Evolutionary conservation across 2,329 filamentous ascomycete genomes (phyloP), one percentile per base, ranked within the genome.

Genomic region (Colletotrichum sp.): DNA sequence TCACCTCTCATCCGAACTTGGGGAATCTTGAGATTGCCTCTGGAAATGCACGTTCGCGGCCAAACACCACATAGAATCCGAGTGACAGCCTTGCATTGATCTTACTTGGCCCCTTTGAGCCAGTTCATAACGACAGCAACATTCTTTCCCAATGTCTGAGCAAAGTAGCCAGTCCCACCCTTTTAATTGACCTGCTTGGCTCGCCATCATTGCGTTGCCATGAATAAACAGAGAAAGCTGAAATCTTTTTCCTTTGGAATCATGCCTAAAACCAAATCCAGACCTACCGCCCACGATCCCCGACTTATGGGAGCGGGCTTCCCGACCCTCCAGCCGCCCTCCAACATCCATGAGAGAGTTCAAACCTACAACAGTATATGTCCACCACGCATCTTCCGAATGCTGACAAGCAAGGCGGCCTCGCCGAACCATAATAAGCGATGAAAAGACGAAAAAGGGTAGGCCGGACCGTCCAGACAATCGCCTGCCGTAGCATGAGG

Each of bases 181-280:
- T 76, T 76, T 76, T 75, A 71, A 71, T 69, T 76, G 71, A 76
- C 71, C 62, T 70, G 66, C 71, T 66, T 75, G 71, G 74, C 74
- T 73, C 74, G 73, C 73, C 70, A 60, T 75, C 71, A 26, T 70
- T 71, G 71, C 74, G 71, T 61, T 65, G 74, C 71, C 71, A 71
- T 66, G 60, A 75, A 66, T 67, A 76, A 71, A 76, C 74, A 76
- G 73, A 76, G 73, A 76, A 76, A 76, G 71, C 48, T 70, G 71
- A 76, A 75, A 70, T 76, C 60, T 76, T 76, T 76, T 76, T 52
- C 43, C 71, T 72, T 74, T 71, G 71, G 74, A 75, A 75, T 76
- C 74, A 76, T 75, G 74, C 74, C 74, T 70, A 76, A 75, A 70
- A 71, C 74, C 71, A 69, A 52, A 66, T 71, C 74, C 71, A 75